Base-by-base conservation (phyloP, 495 filamentous ascomycete species). In the Annulohypoxylon stygium region DNA sequence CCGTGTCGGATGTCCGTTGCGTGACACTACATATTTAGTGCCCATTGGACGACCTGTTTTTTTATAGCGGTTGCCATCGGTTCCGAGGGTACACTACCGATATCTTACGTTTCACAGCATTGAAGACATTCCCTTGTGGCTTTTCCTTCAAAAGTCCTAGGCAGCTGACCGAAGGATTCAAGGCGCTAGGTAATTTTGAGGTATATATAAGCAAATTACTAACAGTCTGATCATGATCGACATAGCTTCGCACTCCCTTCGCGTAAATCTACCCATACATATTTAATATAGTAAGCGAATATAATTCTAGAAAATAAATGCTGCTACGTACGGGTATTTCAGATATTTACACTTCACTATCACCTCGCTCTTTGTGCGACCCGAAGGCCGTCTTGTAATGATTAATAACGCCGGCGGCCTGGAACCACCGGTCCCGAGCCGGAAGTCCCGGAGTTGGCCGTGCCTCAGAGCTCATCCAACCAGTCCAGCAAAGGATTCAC, bases 401-500 rank as follows among this genome's bases (percentile, higher is more conserved):
- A 47, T 47, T 18, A 45, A n/a, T 45, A 47, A 47, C 9, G 36
- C 36, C 30, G 36, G 12, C 30, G 36, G 12, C 1, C 26, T 43
- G 9, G 20, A 5, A 1, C 6, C 43, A 30, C 26, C 57, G n/a
- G 14, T 23, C n/a, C 30, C 30, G 48, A 54, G 48, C 41, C 11
- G 20, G 47, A 10, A 7, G 25, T 18, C 48, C 48, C 7, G 23
- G 11, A 51, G 11, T 12, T 12, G 10, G 12, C 12, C 25, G 10
- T n/a, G 25, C 9, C 50, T 65, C 61, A 74, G 18, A 74, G 48
- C 23, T 70, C 66, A 9, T 74, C 71, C 39, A 74, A 33, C 71
- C 71, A 74, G 34, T 74, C 66, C 5, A 74, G n/a, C 25, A 74
- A 47, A 16, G 66, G 71, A 20, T 65, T 74, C 20, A 73, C 8